These are phyloP conservation scores for Boletus sp. DNA, from an alignment of 1,284 basidiomycete species.

Conservation along the genomic window DNA sequence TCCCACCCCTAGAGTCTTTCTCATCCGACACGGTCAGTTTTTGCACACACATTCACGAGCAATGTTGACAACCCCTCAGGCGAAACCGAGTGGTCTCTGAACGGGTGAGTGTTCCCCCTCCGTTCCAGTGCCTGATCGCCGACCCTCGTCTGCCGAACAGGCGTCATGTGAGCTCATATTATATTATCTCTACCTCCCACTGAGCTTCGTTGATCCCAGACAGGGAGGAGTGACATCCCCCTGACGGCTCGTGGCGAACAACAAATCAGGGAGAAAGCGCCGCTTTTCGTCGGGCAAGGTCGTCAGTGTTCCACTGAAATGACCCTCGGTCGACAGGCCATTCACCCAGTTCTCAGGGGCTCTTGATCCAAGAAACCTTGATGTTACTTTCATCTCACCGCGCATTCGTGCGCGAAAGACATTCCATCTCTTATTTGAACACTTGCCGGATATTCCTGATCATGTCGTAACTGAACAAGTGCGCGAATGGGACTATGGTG, in stretches of 20 bases:
- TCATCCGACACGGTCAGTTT: slow-evolving; percentile 68
- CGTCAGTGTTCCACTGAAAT: slow-evolving; percentile 48
- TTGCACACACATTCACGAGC: background rate
- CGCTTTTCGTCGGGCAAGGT: slow-evolving; percentile 67
- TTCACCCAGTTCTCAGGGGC: slow-evolving; percentile 48
- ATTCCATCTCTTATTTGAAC: slow-evolving; percentile 75
- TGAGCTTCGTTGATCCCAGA: slow-evolving; percentile 44
- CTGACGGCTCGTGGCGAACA: slow-evolving; percentile 79
- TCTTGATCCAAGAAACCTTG: slow-evolving; percentile 78
- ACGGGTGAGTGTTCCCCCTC: slow-evolving; percentile 50
- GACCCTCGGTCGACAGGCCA: background rate
- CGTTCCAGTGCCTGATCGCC: slow-evolving; percentile 2
- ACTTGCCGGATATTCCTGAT: slow-evolving; percentile 46
- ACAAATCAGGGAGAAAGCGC: slow-evolving; percentile 64
- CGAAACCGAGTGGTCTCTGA: slow-evolving; percentile 93
- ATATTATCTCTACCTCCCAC: background rate
- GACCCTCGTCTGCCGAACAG: slow-evolving; percentile 35
- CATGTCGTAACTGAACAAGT: slow-evolving; percentile 63
- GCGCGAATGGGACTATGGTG: slow-evolving; percentile 88
- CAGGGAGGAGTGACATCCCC: slow-evolving; percentile 84
- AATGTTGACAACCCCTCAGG: slow-evolving; percentile 42
- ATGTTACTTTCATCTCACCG: slow-evolving; percentile 78
- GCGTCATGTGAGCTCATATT: slow-evolving; percentile 58
- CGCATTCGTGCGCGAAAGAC: slow-evolving; percentile 81
- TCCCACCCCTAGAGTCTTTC: slow-evolving; percentile 69